phyloP scores from a whole-genome alignment of 1,284 basidiomycete species.

The Caloboletus inedulis region DNA sequence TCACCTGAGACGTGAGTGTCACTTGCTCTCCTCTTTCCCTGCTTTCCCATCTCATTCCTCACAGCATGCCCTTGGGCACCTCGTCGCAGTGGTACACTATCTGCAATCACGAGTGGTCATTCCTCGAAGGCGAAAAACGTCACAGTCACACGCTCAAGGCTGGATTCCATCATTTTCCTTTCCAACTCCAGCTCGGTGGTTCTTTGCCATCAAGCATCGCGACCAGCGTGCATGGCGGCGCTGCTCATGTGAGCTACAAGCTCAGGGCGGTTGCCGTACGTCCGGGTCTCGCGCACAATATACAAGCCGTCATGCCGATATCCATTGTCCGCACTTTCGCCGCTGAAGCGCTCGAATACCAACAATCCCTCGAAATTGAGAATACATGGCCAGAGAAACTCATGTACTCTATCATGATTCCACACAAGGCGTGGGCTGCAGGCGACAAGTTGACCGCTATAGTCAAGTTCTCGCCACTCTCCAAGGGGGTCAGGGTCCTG shows the following conservation, averaged over 20 bases:
- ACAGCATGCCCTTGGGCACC: slow-evolving; percentile 42
- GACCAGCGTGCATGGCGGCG: slow-evolving; percentile 50
- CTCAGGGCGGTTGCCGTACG: slow-evolving; percentile 80
- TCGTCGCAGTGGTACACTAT: slow-evolving; percentile 62
- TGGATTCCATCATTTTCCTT: slow-evolving; percentile 85
- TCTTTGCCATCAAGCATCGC: slow-evolving; percentile 75
- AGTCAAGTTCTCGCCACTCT: slow-evolving; percentile 83
- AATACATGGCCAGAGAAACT: slow-evolving; percentile 96
- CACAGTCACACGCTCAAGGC: slow-evolving; percentile 86
- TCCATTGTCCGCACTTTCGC: slow-evolving; percentile 72
- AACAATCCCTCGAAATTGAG: slow-evolving; percentile 91
- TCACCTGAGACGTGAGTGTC: slow-evolving; percentile 63
- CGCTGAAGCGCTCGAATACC: slow-evolving; percentile 86
- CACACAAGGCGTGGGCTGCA: slow-evolving; percentile 88
- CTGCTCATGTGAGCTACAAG: slow-evolving; percentile 78
- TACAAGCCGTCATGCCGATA: slow-evolving; percentile 61
- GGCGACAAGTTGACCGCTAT: slow-evolving; percentile 80
- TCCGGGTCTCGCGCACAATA: slow-evolving; percentile 71
- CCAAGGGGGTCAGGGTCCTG: slow-evolving; percentile 78
- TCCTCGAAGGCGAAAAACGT: slow-evolving; percentile 74
- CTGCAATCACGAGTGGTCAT: slow-evolving; percentile 86
- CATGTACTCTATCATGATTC: slow-evolving; percentile 86
- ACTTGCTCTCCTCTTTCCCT: neutral
- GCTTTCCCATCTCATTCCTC: slow-evolving; percentile 17
- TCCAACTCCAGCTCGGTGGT: slow-evolving; percentile 79